Base-by-base conservation (phyloP, 192 early-diverging fungal species). In the Pilaira anomala region DNA sequence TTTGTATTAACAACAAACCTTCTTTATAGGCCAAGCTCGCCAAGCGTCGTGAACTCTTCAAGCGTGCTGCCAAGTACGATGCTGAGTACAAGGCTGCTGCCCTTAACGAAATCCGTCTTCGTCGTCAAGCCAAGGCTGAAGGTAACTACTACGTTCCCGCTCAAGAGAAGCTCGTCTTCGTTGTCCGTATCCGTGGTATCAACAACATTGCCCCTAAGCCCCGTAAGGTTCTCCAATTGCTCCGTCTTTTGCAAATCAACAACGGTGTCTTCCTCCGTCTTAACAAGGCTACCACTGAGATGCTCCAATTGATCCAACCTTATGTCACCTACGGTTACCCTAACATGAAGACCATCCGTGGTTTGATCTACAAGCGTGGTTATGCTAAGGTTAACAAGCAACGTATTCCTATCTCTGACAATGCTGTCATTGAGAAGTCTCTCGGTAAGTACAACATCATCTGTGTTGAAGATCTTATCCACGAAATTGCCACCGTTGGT, bases 191-290 rank as follows among this genome's bases (percentile, higher is more conserved):
- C 81, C 98, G 97, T 89, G 96, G 94, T 97, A 95, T 99, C 88
- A 98, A 96, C 88, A 92, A 97, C 86, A 89, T 99, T 67, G 84
- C 95, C 46, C 97, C 97, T 78, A 99, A 99, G 90, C 94, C 97
- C 70, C 88, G 95, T 79, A 99, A 99, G 92, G 92, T 98, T 59
- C 87, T 99, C 66, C 94, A 98, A 85, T 87, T 99, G 68, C 83
- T 99, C 75, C 95, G 97, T 88, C 87, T 99, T 75, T 88, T 92
- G 81, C 93, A 96, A 87, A 99, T 99, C 89, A 99, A 99, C 94
- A 91, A 90, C 81, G 96, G 89, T 71, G 90, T 93, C 79, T 99
- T 99, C 73, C 82, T 99, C 65, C 84, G 86, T 50, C 87, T 98
- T 67, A 97, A 92, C 84, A 91, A 90, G 85, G 96, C 97, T 63